phyloP scores from a whole-genome alignment of 495 filamentous ascomycete genomes.

The Bacidia gigantensis region DNA sequence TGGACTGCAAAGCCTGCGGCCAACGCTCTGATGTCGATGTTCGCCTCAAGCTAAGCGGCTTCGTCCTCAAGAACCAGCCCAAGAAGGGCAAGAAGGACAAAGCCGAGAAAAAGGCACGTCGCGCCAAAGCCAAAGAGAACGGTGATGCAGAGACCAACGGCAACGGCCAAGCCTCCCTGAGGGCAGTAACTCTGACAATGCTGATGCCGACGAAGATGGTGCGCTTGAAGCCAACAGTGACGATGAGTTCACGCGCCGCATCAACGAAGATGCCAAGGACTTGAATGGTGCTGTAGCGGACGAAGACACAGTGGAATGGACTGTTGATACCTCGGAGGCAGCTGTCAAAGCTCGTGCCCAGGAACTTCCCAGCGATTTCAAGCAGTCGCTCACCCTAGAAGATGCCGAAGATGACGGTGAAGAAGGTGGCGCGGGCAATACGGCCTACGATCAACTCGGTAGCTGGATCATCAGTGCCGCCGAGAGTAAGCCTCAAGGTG shows the following conservation, averaged over 20 bases:
- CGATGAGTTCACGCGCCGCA: slow-evolving; percentile 81
- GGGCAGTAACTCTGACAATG: slow-evolving; percentile 66
- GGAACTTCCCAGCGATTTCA: slow-evolving; percentile 80
- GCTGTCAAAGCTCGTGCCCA: slow-evolving; percentile 88
- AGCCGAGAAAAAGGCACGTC: slow-evolving; percentile 68
- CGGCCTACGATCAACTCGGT: slow-evolving; percentile 79
- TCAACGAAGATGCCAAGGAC: slow-evolving; percentile 67
- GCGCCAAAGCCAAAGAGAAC: slow-evolving; percentile 67
- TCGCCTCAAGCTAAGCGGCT: slow-evolving; percentile 89
- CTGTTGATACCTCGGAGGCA: slow-evolving; percentile 86
- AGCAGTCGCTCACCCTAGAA: slow-evolving; percentile 73
- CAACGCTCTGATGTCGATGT: slow-evolving; percentile 81
- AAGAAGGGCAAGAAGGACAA: slow-evolving; percentile 96
- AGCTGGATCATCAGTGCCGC: slow-evolving; percentile 78
- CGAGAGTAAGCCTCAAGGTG: slow-evolving; percentile 49
- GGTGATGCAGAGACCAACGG: slow-evolving; percentile 46
- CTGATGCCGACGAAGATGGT: slow-evolving; percentile 55
- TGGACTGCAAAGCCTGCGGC: slow-evolving; percentile 98
- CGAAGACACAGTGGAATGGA: slow-evolving; percentile 79
- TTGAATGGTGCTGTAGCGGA: slow-evolving; percentile 49
- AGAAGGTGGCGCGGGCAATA: slow-evolving; percentile 60
- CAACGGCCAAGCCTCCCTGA: slow-evolving; percentile 47
- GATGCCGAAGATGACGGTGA: slow-evolving; percentile 76
- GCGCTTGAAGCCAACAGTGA: slow-evolving; percentile 70
- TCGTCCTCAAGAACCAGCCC: slow-evolving; percentile 90